Base-by-base conservation (phyloP, 73 alveolate genomes). In the Stentor roeselii region DNA sequence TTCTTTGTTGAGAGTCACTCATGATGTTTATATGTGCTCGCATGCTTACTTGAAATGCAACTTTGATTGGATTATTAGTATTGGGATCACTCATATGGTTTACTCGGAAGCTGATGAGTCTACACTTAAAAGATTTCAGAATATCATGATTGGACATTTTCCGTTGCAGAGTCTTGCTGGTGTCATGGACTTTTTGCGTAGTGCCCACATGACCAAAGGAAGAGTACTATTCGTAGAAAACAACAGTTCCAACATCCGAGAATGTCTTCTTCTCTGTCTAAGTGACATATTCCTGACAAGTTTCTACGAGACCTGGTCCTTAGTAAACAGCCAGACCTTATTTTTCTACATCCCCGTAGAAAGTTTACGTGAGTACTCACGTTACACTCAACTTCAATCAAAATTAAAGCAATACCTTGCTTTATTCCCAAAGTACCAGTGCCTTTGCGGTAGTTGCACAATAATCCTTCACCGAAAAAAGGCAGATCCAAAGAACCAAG, bases 241-340 rank as follows among this genome's bases (percentile, higher is more conserved):
- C 85, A 94, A 97, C 50, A 87, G 88, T 60, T 88, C 93, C 41
- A 75, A 91, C 59, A 88, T 97, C 39, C 90, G 98, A 75, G 93
- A 93, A 34, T 82, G 92, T 35, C 86, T 96, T 58, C 89, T 96
- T 60, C 90, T 95, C 35, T 86, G 92, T 2, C 82, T 97, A 59
- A 89, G 95, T 60, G 87, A 89, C 67, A 91, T 95, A 60, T 91
- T 95, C 82, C 85, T 86, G 75, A 88, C 95, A 42, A 89, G 93
- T 60, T 98, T 98, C 30, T 97, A 95, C 84, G 99, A 96, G 82
- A 91, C 99, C 3, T 92, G 92, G 76, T 92, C 97, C 11, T 85
- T 93, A 75, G 87, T 95, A 35, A 95, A 92, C 58, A 82, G 58
- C 27, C 80, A 90, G 84, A 60, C 42, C 37, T 38, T 87, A 58